phyloP scores from a whole-genome alignment of 225 moss, liverwort and hornwort species.

The Physcomitrium patens region DNA sequence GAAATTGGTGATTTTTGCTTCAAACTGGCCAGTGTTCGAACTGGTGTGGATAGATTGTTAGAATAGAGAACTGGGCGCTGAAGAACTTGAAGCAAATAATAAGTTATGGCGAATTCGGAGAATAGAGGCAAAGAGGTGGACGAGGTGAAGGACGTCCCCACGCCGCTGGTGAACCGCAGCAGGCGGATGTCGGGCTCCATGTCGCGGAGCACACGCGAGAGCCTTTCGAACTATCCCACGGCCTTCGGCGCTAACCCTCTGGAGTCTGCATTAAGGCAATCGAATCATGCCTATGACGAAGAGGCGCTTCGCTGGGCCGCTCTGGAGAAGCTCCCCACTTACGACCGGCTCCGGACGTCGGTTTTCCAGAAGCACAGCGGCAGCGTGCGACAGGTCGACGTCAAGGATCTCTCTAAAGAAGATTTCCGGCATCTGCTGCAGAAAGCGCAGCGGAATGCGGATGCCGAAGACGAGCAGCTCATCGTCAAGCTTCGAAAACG shows the following conservation, averaged over 20 bases:
- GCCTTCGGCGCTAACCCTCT: constrained; percentile 42
- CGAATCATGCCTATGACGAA: constrained; percentile 34
- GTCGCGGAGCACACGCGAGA: constrained; percentile 28
- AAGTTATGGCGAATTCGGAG: constrained; percentile 22
- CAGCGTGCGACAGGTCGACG: constrained; percentile 26
- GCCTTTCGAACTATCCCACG: neutral
- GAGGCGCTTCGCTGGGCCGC: constrained; percentile 70
- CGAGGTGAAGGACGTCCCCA: neutral
- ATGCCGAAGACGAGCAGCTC: constrained; percentile 62
- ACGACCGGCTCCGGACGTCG: constrained; percentile 64
- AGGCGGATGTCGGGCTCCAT: constrained; percentile 20
- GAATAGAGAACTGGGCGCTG: neutral
- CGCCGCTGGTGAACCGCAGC: constrained; percentile 22
- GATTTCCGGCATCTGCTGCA: constrained; percentile 41
- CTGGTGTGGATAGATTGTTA: no score
- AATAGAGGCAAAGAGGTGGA: neutral
- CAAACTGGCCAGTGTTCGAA: no score
- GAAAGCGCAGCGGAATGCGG: constrained; percentile 46
- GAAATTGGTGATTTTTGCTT: no score
- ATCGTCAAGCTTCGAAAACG: constrained; percentile 57
- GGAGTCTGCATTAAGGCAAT: constrained; percentile 16
- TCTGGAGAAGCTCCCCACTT: constrained; percentile 68
- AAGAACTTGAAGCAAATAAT: neutral
- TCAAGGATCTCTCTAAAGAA: constrained; percentile 30
- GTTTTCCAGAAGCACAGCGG: constrained; percentile 50